Conservation (phyloP, 306 rosid species). For the Dryas drummondii region DNA sequence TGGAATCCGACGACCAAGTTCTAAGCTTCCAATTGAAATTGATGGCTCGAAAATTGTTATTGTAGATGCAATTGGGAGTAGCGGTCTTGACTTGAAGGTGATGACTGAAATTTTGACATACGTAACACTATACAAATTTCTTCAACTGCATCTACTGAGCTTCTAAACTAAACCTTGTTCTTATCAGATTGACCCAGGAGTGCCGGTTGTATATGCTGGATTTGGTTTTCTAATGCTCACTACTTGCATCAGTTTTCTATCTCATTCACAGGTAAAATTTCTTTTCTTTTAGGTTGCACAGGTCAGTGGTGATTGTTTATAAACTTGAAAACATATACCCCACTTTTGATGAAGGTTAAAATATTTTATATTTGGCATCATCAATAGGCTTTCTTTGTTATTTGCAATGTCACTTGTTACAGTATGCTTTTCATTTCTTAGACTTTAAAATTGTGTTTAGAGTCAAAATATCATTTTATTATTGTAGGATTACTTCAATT, state of each 20-base stretch:
- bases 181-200: constrained; percentile 90
- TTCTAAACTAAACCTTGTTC: constrained; percentile 22
- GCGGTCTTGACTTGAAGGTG: constrained; percentile 91
- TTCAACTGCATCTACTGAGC: constrained; percentile 17
- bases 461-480: too few species aligned
- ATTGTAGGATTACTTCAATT: too few species aligned
- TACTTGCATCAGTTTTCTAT: constrained; percentile 85
- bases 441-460: too few species aligned
- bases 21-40: constrained; percentile 82
- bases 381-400: not conserved
- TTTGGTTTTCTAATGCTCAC: constrained; percentile 98
- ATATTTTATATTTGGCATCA: not conserved
- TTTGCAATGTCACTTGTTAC: not conserved
- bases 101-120: constrained; percentile 14
- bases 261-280: constrained; percentile 80
- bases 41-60: constrained; percentile 65
- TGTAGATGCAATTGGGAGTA: constrained; percentile 93
- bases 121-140: not conserved
- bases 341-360: constrained; percentile 9
- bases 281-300: not conserved
- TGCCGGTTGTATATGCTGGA: constrained; percentile 92
- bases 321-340: constrained; percentile 9
- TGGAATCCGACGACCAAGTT: constrained; percentile 86
- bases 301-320: not conserved
- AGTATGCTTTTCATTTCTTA: not conserved